Evolutionary conservation across 306 rosid species (phyloP), one percentile per base, ranked within the genome.

Genomic region (Mimosa pudica): DNA sequence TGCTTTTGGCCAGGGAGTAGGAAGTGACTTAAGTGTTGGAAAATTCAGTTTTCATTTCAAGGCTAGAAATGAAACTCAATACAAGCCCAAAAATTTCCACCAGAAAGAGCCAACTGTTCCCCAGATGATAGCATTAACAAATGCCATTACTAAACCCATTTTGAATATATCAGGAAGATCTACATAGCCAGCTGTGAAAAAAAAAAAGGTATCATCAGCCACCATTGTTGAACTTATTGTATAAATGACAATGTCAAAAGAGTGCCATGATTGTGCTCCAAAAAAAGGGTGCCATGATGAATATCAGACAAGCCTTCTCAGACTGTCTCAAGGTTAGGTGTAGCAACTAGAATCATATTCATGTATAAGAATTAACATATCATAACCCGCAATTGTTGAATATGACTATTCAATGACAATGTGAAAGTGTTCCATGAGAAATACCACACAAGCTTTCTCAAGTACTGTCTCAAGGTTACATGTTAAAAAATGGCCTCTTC

Each of bases 41-140:
- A 73, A 74, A 77, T 74, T 73, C 58, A 62, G 77, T 70, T 60
- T 60, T 58, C 64, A 8, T 81, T 85, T 84, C 87, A 86, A 84
- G 61, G 86, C 83, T n/a, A 51, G 69, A 74, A 80, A 85, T 71
- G 74, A 66, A 55, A 76, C 73, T 92, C 91, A 95, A 74, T 89
- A 95, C 70, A 93, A 84, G 47, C 98, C 98, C 82, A 91, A 87
- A 88, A 95, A 83, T 84, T 91, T 95, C 98, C 99, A 95, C 99
- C 99, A 95, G 57, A 92, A 36, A 64, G 87, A 61, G 75, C 98
- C 99, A 69, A 88, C 94, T 24, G 84, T 80, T 44, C 77, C 91
- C 99, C 98, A 95, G 78, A 93, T 90, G 85, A 70, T 68, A 60
- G 91, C 91, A 76, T 95, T 95, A 62, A 95, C 35, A 24, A 91